Evolutionary conservation across 2,329 filamentous ascomycete species (phyloP), one percentile per base, ranked within the genome.

Genomic region (Harringtonia aguacate): DNA sequence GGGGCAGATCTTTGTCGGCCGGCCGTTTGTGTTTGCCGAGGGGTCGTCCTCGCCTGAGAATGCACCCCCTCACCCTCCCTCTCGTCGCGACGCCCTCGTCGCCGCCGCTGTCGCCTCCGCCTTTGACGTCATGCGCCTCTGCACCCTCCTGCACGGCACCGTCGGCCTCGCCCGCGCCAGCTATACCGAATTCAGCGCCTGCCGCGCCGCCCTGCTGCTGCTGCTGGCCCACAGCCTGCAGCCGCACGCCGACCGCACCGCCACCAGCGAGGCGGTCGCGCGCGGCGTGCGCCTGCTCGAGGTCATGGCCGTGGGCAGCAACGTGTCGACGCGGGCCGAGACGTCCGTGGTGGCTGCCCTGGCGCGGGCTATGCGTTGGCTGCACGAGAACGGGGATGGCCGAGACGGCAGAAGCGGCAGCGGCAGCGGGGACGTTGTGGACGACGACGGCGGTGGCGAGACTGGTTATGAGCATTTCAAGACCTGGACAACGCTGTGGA

Each of bases 171-270:
- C 72, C 7, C 65, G 70, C 27, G 69, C 71, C 3, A 73, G 70
- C 0, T 75, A 75, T 50, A 73, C 70, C 4, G 72, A 76, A 49
- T 75, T 74, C 52, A 73, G 69, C 52, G 69, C 72, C 4, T 74
- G 70, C 41, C 70, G 72, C 35, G 71, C 70, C 10, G 71, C 72
- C 9, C 58, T 75, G 7, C 60, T 75, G 3, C 71, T 75, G 24
- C 44, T 53, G 42, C 47, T 53, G 15, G 50, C 52, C n/a, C 50
- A 50, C 31, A 50, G 49, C 17, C 44, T 46, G 34, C 28, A 42
- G 28, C 35, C 38, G 39, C 21, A 40, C 36, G 24, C 24, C n/a
- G 24, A 41, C 7, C 21, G 5, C 7, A 22, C 35, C 28, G 20
- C 18, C n/a, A 13, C 39, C 20, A 29, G 44, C 35, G 44, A 42